These are phyloP conservation scores for Peniophora sp. DNA, from an alignment of 1,284 basidiomycete species.

Conservation along the genomic window DNA sequence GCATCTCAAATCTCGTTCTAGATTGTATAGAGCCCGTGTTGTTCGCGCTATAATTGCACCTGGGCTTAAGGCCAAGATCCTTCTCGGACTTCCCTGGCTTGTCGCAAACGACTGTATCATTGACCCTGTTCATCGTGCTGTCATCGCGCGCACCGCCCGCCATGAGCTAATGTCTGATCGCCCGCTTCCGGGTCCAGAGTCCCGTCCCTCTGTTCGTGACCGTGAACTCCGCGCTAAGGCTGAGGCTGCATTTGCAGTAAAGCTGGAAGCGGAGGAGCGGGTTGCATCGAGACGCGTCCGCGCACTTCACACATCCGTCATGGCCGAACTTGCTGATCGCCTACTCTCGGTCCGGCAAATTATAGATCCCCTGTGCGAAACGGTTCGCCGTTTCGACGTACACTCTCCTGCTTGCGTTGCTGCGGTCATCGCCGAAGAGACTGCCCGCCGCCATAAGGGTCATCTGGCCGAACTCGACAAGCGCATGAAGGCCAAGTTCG, in stretches of 20 bases:
- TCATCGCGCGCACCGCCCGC: slow-evolving; percentile 12
- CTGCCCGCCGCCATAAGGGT: too few species aligned
- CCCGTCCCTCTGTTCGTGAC: not conserved
- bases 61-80: slow-evolving; percentile 14
- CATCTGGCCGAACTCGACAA: not conserved
- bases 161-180: slow-evolving; percentile 15
- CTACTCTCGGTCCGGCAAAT: not conserved
- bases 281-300: too few species aligned
- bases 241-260: not conserved
- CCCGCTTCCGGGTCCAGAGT: not conserved
- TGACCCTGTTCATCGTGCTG: slow-evolving; percentile 13
- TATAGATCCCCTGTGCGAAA: slow-evolving; percentile 3
- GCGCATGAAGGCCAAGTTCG: slow-evolving; percentile 10
- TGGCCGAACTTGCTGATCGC: not conserved
- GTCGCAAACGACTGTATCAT: slow-evolving; percentile 15
- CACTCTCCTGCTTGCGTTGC: not conserved
- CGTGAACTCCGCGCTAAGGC: not conserved
- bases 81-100: slow-evolving; percentile 22
- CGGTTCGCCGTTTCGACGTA: slow-evolving; percentile 2
- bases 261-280: not conserved
- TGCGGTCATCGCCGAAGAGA: not conserved
- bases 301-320: not conserved
- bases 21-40: not conserved
- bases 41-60: slow-evolving; percentile 13
- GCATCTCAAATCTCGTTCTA: not conserved